Conservation (phyloP, 805 yeast genomes). For the Ascoidea tarda region DNA sequence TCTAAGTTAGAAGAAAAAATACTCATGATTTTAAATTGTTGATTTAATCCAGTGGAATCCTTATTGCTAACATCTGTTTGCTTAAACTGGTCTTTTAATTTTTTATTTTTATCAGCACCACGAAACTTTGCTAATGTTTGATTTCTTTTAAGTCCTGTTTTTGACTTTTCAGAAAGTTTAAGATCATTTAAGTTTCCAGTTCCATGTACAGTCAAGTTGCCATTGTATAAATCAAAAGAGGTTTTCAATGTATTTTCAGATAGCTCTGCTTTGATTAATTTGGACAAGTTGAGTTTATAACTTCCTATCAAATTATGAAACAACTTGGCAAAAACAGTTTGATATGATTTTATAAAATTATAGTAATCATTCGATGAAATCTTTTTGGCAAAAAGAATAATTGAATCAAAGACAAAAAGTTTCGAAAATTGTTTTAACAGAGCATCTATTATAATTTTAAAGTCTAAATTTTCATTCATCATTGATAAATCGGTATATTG, state of each 20-base stretch:
- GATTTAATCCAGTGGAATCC: not conserved
- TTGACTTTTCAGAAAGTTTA: not conserved
- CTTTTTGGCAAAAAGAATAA: constrained; percentile 44
- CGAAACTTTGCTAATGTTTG: constrained; percentile 5
- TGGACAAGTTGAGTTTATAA: too few species aligned
- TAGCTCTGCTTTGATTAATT: not conserved
- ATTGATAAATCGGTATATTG: not conserved
- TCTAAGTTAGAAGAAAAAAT: not conserved
- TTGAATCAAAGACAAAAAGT: constrained; percentile 31
- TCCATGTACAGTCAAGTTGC: not conserved
- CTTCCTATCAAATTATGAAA: constrained; percentile 15
- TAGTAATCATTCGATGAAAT: constrained; percentile 33
- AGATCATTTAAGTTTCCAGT: not conserved
- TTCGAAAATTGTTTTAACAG: constrained; percentile 20
- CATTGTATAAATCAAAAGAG: not conserved
- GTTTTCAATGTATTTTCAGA: not conserved
- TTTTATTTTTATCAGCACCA: constrained; percentile 12
- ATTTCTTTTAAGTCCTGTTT: not conserved
- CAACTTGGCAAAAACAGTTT: constrained; percentile 17
- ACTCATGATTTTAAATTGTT: not conserved
- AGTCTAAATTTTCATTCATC: constrained; percentile 13
- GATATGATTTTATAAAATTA: constrained; percentile 25
- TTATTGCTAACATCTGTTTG: not conserved
- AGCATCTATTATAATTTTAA: constrained; percentile 9
- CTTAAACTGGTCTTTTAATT: constrained; percentile 6